Evolutionary conservation across 2,329 filamentous ascomycete species (phyloP), one percentile per base, ranked within the genome.

Genomic region (Juglanconis sp.): DNA sequence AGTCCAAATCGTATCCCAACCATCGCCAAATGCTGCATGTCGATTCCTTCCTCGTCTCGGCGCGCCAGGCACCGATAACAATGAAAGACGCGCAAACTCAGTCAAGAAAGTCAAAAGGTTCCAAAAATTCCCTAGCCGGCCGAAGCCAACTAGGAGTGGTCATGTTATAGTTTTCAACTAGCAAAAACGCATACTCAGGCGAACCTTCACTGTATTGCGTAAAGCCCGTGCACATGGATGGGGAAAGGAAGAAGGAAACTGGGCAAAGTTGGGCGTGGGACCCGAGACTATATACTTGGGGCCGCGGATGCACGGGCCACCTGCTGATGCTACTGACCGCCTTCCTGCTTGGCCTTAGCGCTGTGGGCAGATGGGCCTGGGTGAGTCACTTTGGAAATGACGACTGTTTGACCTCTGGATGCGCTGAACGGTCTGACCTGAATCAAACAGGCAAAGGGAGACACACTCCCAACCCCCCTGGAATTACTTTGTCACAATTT

Each of bases 161-260:
- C 88, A 89, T 84, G 81, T 80, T 82, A 81, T 90, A 90, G 88
- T 90, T 90, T 90, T 90, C 88, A 91, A 90, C 87, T 90, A 91
- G 89, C 89, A 91, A 91, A 90, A 91, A 91, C 83, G 84, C 84
- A 83, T 85, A 86, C 87, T 92, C 89, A 86, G 89, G 91, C 87
- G 84, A 87, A 87, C 91, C 89, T 86, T 92, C 89, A 92, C 87
- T 88, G 87, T 85, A 85, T 87, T 84, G 84, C 87, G 83, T 90
- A 89, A 88, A 84, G 87, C 89, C 87, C 86, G 78, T 87, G 87
- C 87, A 88, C 85, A 81, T 73, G 79, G 82, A 86, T 85, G 76
- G 69, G 72, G 74, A 78, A 73, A 66, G 73, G 74, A 81, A 77
- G 72, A 68, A 69, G 72, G 69, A 71, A 71, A 71, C 24, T 24